Base-by-base conservation (phyloP, 1,284 basidiomycete species). In the Ganoderma meredithae region DNA sequence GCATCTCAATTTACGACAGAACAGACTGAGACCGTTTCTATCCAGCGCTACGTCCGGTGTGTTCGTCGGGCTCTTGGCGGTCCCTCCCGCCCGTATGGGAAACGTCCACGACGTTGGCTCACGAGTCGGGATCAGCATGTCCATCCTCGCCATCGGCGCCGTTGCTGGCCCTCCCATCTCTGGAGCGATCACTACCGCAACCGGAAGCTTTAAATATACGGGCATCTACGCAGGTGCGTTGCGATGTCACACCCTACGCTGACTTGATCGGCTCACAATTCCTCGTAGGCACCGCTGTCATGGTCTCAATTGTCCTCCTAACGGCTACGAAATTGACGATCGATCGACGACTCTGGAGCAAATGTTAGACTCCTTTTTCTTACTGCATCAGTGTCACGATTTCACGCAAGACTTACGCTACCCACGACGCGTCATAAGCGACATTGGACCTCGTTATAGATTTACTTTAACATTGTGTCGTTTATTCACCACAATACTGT, bases 81-180 rank as follows among this genome's bases (percentile, higher is more conserved):
- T 83, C 19, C 90, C 91, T 0, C 81, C 87, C 44, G 85, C 90
- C 71, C 79, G 82, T 2, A 83, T 93, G 77, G 90, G 91, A 0
- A 82, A 83, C 0, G 80, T 83, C 1, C 78, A 79, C 19, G 88
- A 90, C 71, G 82, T 90, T 3, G 90, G 90, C 33, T 81, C 85
- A 36, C 83, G 88, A 12, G 78, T 84, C 3, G 89, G 90, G 0
- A 85, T 90, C 80, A 82, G 84, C 43, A 80, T 88, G 76, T 86
- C 83, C 10, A 79, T 90, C 62, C 72, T 84, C 13, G 81, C 83
- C 9, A 31, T 84, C 8, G 86, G 83, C 31, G 81, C 86, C 0
- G 73, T 88, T 1, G 81, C 80, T 10, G 88, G 89, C 1, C 86
- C 86, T 27, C 87, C 88, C 0, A 87, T 89, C 69, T 87, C 86